Percentiles rank a stretch among this genome's conserved stretches.
Conservation (phyloP, 176 grass and related monocot species). For the Aegilops longissima region DNA sequence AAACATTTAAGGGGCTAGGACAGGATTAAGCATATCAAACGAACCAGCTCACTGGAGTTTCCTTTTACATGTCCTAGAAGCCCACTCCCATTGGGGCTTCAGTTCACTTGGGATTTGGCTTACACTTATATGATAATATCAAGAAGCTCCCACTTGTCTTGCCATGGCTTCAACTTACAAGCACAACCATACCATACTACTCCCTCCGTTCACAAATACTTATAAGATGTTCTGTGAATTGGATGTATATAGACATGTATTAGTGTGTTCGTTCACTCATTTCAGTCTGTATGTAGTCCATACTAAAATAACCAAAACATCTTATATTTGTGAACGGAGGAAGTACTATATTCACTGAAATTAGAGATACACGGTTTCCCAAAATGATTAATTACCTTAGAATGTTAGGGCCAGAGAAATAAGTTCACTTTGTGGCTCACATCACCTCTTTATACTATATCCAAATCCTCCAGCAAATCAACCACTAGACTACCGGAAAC, state of each 20-base stretch:
- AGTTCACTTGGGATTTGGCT: neutral
- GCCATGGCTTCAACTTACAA: constrained; percentile 5
- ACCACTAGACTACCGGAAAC: constrained; percentile 15
- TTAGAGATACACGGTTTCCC: neutral
- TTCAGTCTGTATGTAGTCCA: too few relatives aligned
- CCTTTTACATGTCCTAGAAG: neutral
- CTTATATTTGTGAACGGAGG: too few relatives aligned
- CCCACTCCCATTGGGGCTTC: neutral
- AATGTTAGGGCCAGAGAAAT: neutral
- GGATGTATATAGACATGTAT: too few relatives aligned
- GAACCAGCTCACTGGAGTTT: neutral
- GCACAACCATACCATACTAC: neutral
- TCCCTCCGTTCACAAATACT: too few relatives aligned
- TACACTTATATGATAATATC: constrained; percentile 15
- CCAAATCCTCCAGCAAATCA: constrained; percentile 3
- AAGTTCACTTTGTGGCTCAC: neutral
- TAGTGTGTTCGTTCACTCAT: too few relatives aligned
- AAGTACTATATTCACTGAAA: neutral
- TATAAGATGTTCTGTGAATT: too few relatives aligned
- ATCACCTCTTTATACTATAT: neutral
- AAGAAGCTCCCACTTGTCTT: neutral
- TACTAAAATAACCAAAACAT: too few relatives aligned
- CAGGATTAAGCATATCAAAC: constrained; percentile 6
- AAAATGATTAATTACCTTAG: constrained; percentile 4
- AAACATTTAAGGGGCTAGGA: neutral